Base-by-base conservation (phyloP, 495 filamentous ascomycete genomes). In the Tuber aestivum region DNA sequence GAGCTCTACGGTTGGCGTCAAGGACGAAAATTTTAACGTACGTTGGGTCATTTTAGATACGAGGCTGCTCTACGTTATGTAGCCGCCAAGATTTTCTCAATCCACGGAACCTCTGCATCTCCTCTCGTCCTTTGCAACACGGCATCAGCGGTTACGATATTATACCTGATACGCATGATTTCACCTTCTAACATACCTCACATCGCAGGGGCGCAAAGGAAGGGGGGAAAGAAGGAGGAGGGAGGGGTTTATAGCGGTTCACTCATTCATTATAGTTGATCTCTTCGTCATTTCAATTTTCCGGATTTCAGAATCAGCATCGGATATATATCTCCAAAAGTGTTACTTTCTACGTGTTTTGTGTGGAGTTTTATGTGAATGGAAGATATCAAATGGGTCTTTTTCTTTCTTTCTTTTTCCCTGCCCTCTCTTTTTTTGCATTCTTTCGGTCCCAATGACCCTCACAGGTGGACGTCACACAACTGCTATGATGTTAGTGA, bases 61-160 rank as follows among this genome's bases (percentile, higher is more conserved):
- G 78, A 87, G 89, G 79, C 83, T 91, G 73, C 89, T 89, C 69
- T 91, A 91, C 84, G 89, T 90, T 76, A 91, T 91, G 89, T 91
- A 87, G 76, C 73, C 20, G 38, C 70, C 40, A 72, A 48, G 42
- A 41, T 65, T 76, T 73, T 79, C n/a, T n/a, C 76, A 72, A 61
- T 65, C 27, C 6, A 65, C 27, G 56, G 56, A 35, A 35, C 56
- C 12, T 61, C 70, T 65, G 35, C 45, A 14, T 40, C 69, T 45
- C 41, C 32, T 70, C 70, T 44, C 42, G 44, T 68, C 41, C 70
- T 41, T 68, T 70, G 35, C 71, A 65, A 44, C 68, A 73, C 41
- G 9, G 27, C 48, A 70, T 50, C 72, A 37, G n/a, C 70, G 70
- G 44, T 79, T 79, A 48, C 42, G 61, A 18, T 78, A 79, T 69